phyloP scores from a whole-genome alignment of 148 eudicot species.

The Camellia japonica region DNA sequence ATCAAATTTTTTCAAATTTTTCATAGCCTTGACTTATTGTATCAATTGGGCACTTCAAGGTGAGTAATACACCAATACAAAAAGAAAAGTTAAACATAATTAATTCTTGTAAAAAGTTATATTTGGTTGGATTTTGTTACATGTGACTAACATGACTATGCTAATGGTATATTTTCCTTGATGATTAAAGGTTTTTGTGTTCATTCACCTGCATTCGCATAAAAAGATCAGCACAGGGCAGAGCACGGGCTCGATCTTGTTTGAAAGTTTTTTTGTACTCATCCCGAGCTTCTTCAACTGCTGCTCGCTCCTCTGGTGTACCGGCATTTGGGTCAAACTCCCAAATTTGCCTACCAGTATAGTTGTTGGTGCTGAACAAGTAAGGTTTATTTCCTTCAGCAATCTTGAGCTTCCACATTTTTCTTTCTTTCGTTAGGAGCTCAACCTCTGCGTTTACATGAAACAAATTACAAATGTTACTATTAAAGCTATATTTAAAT shows the following conservation, averaged over 20 bases:
- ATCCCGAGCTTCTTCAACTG: slow-evolving; percentile 10
- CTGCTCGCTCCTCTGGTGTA: slow-evolving; percentile 10
- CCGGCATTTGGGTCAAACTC: slow-evolving; percentile 15
- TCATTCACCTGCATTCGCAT: not conserved
- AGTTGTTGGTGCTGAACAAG: slow-evolving; percentile 18
- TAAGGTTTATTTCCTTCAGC: slow-evolving; percentile 7
- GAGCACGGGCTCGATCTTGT: not conserved
- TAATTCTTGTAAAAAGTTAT: no score
- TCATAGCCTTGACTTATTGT: no score
- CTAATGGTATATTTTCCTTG: not conserved
- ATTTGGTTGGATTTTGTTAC: no score
- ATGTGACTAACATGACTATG: no score
- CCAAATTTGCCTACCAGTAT: slow-evolving; percentile 14
- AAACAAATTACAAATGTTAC: no score
- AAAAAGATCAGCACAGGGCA: not conserved
- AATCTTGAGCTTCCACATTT: slow-evolving; percentile 19
- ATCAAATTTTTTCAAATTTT: no score
- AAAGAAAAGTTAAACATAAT: no score
- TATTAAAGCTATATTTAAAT: no score
- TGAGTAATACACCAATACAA: no score
- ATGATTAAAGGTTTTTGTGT: not conserved
- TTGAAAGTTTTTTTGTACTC: slow-evolving; percentile 5
- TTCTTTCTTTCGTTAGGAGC: no score
- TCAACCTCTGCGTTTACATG: no score
- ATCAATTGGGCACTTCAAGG: no score